Conservation (phyloP, 768 basidiomycete genomes). For the Rhizopogon rudus region DNA sequence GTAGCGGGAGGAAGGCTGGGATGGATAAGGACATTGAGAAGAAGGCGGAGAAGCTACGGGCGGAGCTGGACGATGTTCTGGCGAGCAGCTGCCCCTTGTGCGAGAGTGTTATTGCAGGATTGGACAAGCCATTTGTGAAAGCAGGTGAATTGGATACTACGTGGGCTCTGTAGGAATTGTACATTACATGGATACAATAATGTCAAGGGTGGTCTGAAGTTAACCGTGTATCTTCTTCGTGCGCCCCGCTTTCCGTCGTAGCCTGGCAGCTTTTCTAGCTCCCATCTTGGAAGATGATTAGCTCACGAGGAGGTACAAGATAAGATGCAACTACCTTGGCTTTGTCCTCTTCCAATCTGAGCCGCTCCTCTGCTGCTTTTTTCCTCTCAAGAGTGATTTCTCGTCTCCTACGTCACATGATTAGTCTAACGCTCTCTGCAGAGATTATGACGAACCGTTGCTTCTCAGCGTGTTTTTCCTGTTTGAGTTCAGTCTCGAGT, state of each 20-base stretch:
- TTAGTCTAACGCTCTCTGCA: not conserved
- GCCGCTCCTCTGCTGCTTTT: conserved; percentile 68
- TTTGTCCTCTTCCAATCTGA: conserved; percentile 42
- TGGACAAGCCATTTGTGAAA: conserved; percentile 84
- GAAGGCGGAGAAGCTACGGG: conserved; percentile 67
- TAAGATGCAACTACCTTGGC: conserved; percentile 13
- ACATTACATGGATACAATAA: too few relatives aligned
- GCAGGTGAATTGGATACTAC: conserved; percentile 75
- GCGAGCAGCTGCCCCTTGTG: conserved; percentile 91
- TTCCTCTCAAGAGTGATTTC: conserved; percentile 69
- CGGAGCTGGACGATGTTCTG: conserved; percentile 85
- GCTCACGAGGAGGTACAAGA: not conserved
- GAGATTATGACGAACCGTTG: conserved; percentile 39
- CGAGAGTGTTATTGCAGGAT: conserved; percentile 78
- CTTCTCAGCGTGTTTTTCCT: conserved; percentile 69
- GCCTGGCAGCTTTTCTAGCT: conserved; percentile 67
- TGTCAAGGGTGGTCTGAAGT: conserved; percentile 8
- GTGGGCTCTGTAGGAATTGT: conserved; percentile 55
- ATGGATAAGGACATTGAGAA: conserved; percentile 46
- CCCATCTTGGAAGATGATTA: conserved; percentile 55
- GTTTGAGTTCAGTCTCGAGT: conserved; percentile 65
- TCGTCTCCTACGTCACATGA: conserved; percentile 42
- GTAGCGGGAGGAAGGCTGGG: conserved; percentile 41
- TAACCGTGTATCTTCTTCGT: conserved; percentile 79
- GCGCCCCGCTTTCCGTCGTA: conserved; percentile 67